Percentiles rank a stretch among this genome's conserved stretches.
Conservation (phyloP, 768 basidiomycete genomes). For the Pleurotus citrinopileatus region DNA sequence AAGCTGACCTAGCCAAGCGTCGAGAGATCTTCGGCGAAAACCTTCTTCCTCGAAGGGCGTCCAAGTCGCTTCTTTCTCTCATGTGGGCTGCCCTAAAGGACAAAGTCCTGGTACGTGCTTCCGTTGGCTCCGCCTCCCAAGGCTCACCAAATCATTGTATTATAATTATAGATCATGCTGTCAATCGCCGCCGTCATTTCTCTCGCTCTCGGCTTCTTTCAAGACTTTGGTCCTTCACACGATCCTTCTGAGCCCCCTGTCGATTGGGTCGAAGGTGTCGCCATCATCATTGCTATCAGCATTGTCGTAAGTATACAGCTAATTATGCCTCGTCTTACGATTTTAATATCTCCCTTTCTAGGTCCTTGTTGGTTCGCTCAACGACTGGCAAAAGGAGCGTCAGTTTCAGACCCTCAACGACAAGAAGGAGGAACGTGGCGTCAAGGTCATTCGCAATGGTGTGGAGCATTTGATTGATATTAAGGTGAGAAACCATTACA, state of each 20-base stretch:
- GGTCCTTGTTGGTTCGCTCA: slow-evolving; percentile 90
- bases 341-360: slow-evolving; percentile 21
- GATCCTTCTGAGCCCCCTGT: slow-evolving; percentile 67
- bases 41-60: slow-evolving; percentile 63
- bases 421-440: slow-evolving; percentile 90
- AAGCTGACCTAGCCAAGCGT: slow-evolving; percentile 57
- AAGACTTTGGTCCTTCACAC: slow-evolving; percentile 79
- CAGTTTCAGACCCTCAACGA: slow-evolving; percentile 93
- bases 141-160: too few species aligned
- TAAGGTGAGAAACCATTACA: too few species aligned
- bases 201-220: slow-evolving; percentile 90
- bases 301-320: slow-evolving; percentile 56
- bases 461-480: slow-evolving; percentile 74
- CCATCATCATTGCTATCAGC: slow-evolving; percentile 71
- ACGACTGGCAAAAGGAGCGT: slow-evolving; percentile 98
- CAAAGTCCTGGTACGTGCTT: slow-evolving; percentile 73
- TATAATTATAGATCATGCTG: slow-evolving; percentile 63
- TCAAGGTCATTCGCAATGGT: slow-evolving; percentile 79
- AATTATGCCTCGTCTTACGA: neutral
- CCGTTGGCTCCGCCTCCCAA: too few species aligned
- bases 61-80: slow-evolving; percentile 66
- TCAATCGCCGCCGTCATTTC: slow-evolving; percentile 93
- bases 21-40: slow-evolving; percentile 74
- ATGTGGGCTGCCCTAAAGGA: slow-evolving; percentile 90
- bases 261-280: slow-evolving; percentile 96